Percentiles rank a stretch among this genome's conserved stretches.
These are phyloP conservation scores for Nothophytophthora sp. DNA, from an alignment of 352 stramenopile genomes.

Conservation along the genomic window DNA sequence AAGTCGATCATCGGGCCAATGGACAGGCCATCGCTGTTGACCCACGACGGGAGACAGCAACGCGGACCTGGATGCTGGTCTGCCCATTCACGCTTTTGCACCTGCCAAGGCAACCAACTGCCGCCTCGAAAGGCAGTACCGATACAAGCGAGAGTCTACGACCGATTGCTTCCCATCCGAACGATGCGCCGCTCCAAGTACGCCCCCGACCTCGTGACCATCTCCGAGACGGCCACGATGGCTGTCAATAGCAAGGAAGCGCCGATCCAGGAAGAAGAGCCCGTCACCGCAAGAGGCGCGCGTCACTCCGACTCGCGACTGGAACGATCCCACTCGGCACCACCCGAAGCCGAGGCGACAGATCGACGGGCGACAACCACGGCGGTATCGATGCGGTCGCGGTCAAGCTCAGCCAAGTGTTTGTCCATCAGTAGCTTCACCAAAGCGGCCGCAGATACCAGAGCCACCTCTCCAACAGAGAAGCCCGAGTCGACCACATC, in stretches of 20 bases:
- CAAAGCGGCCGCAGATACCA: constrained; percentile 5
- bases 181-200: constrained; percentile 53
- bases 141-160: too few species aligned
- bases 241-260: constrained; percentile 10
- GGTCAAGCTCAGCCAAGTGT: constrained; percentile 21
- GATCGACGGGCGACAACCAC: constrained; percentile 10
- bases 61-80: too few species aligned
- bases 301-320: constrained; percentile 7
- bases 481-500: neutral
- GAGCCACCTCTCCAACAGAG: neutral
- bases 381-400: constrained; percentile 4
- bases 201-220: constrained; percentile 49
- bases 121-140: too few species aligned
- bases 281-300: neutral
- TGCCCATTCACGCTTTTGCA: too few species aligned
- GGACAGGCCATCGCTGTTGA: too few species aligned
- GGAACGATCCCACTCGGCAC: constrained; percentile 27
- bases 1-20: too few species aligned
- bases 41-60: too few species aligned
- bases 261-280: constrained; percentile 11
- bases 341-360: constrained; percentile 20
- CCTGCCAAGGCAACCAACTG: too few species aligned
- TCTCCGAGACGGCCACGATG: constrained; percentile 62
- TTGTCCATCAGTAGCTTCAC: constrained; percentile 11
- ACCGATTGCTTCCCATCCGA: neutral